Evolutionary conservation across 345 rosid genomes (phyloP).

Genomic region (Salix suchowensis): DNA sequence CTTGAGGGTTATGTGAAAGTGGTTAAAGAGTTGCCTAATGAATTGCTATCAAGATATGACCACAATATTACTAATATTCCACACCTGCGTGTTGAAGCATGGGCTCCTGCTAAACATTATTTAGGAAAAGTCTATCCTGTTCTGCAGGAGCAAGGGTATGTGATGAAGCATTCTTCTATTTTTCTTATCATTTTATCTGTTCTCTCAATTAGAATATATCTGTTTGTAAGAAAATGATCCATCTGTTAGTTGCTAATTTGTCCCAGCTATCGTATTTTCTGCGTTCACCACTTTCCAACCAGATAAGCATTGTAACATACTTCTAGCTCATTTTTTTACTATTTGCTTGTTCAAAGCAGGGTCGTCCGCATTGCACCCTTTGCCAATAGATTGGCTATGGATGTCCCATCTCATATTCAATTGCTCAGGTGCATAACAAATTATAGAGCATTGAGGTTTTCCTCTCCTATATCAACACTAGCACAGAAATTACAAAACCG

Average conservation of each 20-base stretch:
- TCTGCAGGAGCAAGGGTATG: conserved; percentile 70
- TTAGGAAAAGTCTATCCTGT: conserved; percentile 57
- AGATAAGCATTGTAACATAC: neutral
- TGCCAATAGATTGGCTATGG: conserved; percentile 96
- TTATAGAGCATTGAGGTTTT: conserved; percentile 75
- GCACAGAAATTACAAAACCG: conserved; percentile 59
- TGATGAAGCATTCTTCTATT: neutral
- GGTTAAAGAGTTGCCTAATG: conserved; percentile 66
- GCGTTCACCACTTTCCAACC: neutral
- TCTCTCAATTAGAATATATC: neutral
- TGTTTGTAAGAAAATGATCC: neutral
- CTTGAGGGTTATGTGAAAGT: conserved; percentile 67
- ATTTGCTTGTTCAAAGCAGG: conserved; percentile 40
- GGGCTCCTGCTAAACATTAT: conserved; percentile 75
- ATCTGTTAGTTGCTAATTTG: neutral
- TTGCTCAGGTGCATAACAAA: conserved; percentile 81
- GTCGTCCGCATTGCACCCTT: conserved; percentile 82
- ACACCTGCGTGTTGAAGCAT: conserved; percentile 62
- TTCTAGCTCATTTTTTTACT: conserved; percentile 11
- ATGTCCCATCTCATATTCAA: conserved; percentile 79
- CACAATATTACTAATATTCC: conserved; percentile 58
- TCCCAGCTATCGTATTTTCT: neutral
- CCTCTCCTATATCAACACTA: conserved; percentile 51
- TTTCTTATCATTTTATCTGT: neutral
- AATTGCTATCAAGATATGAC: conserved; percentile 52